Evolutionary conservation across 2,329 filamentous ascomycete genomes (phyloP).

Genomic region (Diaporthe batatas): DNA sequence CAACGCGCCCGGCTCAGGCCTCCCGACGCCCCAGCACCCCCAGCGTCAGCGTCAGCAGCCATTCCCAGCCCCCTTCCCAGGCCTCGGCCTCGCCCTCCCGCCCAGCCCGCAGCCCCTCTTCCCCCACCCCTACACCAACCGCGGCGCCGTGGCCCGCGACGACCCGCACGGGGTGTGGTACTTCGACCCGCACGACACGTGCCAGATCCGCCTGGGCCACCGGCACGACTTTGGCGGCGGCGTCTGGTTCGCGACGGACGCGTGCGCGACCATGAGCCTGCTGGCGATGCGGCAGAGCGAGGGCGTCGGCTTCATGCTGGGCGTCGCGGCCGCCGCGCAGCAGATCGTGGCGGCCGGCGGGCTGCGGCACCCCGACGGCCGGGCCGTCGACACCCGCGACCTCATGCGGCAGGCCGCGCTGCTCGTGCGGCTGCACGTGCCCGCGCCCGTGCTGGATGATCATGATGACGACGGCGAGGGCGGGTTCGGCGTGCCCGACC

Average conservation of each 20-base stretch:
- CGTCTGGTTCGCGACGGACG: constrained; percentile 18
- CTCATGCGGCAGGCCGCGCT: neutral
- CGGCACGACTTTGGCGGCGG: constrained; percentile 37
- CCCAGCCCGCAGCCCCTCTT: neutral
- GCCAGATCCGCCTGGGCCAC: constrained; percentile 29
- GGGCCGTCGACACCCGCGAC: neutral
- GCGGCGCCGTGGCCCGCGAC: too few species aligned
- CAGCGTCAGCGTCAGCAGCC: neutral
- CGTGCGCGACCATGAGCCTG: neutral
- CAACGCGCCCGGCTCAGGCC: neutral
- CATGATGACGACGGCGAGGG: too few species aligned
- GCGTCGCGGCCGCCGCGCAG: constrained; percentile 16
- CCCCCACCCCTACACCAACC: neutral
- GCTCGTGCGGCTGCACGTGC: constrained; percentile 4
- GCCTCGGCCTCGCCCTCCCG: neutral
- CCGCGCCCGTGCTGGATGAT: neutral
- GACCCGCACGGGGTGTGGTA: constrained; percentile 26
- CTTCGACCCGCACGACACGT: constrained; percentile 33
- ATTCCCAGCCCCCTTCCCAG: neutral
- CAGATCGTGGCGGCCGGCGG: neutral
- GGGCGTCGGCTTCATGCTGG: constrained; percentile 30
- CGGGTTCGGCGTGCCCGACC: neutral
- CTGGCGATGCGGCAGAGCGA: neutral
- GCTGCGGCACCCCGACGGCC: too few species aligned
- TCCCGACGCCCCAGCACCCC: neutral